phyloP scores from a whole-genome alignment of 257 asterid genomes.

The Henckelia pumila region DNA sequence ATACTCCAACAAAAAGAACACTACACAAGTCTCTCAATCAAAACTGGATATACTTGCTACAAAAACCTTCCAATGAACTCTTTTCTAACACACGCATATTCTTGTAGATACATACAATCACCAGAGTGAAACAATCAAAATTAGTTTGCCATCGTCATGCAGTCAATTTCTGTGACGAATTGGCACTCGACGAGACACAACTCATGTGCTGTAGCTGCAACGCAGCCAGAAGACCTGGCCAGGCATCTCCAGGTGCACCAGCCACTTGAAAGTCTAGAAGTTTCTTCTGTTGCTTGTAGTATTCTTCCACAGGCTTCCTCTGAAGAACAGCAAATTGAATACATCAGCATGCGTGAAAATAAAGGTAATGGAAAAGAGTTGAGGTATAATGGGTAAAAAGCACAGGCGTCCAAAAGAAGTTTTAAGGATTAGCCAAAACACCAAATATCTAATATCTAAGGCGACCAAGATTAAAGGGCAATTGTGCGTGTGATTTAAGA shows the following conservation, averaged over 20 bases:
- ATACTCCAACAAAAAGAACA: background rate
- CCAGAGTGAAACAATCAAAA: constrained; percentile 11
- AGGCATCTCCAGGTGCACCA: constrained; percentile 67
- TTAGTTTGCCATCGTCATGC: constrained; percentile 34
- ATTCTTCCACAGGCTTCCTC: constrained; percentile 79
- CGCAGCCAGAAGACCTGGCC: constrained; percentile 90
- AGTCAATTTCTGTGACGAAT: constrained; percentile 58
- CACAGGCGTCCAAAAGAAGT: background rate
- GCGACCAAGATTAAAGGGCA: background rate
- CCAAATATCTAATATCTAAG: background rate
- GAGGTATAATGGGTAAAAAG: background rate
- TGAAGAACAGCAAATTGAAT: constrained; percentile 24
- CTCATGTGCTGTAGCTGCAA: constrained; percentile 73
- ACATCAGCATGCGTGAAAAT: constrained; percentile 10
- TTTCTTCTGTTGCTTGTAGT: constrained; percentile 77
- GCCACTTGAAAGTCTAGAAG: constrained; percentile 71
- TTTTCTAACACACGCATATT: background rate
- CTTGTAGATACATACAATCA: constrained; percentile 21
- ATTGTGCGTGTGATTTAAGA: background rate
- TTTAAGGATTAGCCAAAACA: background rate
- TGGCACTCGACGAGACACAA: constrained; percentile 36
- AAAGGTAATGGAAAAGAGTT: background rate
- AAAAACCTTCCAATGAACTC: constrained; percentile 22
- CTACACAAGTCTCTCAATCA: constrained; percentile 26
- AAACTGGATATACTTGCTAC: constrained; percentile 33